Conservation (phyloP, 2,329 filamentous ascomycete species). For the Trichoderma hamatum region DNA sequence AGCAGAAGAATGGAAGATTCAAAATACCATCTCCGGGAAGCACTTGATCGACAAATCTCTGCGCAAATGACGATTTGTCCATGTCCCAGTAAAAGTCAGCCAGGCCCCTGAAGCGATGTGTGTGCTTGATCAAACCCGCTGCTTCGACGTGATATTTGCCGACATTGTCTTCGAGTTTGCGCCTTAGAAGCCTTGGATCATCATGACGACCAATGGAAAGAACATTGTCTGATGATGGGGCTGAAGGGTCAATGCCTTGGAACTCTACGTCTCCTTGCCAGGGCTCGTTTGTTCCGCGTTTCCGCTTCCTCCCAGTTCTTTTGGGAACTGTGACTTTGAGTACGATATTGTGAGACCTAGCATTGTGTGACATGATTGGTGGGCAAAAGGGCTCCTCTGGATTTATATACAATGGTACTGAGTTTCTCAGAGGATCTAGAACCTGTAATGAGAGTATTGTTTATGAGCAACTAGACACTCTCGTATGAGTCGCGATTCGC, state of each 20-base stretch:
- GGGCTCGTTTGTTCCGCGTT: constrained; percentile 71
- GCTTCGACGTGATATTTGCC: constrained; percentile 68
- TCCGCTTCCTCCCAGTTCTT: constrained; percentile 82
- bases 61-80: constrained; percentile 68
- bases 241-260: constrained; percentile 31
- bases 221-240: constrained; percentile 35
- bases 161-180: constrained; percentile 71
- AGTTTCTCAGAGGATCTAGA: constrained; percentile 52
- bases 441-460: constrained; percentile 39
- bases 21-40: constrained; percentile 68
- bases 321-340: constrained; percentile 86
- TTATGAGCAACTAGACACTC: background rate
- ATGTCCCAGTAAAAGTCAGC: constrained; percentile 86
- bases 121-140: constrained; percentile 73
- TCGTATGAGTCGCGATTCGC: background rate
- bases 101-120: constrained; percentile 84
- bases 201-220: constrained; percentile 54
- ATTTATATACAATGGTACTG: constrained; percentile 72
- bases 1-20: background rate
- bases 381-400: constrained; percentile 79
- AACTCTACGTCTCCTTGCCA: constrained; percentile 55
- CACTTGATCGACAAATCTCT: constrained; percentile 70
- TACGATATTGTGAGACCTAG: constrained; percentile 78
- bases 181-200: constrained; percentile 58
- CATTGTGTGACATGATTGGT: constrained; percentile 75